Evolutionary conservation across 192 early-diverging fungal genomes (phyloP), one percentile per base, ranked within the genome.

Genomic region (Gonapodya prolifera): DNA sequence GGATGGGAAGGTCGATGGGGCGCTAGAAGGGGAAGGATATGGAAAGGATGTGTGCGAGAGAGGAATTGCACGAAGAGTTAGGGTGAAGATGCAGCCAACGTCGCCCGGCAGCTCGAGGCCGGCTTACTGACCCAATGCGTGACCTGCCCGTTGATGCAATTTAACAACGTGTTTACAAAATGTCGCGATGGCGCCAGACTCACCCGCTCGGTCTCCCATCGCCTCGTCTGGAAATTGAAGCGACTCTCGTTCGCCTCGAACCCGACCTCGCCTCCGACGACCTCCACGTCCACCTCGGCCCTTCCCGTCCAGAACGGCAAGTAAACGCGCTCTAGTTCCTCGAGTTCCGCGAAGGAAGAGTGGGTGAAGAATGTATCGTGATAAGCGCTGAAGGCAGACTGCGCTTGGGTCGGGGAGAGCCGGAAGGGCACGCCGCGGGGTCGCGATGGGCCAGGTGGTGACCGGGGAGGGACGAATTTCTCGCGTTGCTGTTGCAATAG

Each of bases 251-350:
- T 73, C 18, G 28, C 2, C 18, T 73, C 71, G 71, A 30, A 73
- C 8, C 71, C 71, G 71, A 73, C 18, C 31, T 73, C 71, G 71
- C 71, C 71, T 2, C 71, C 71, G 16, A 73, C 2, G 29, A 73
- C 71, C 28, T 32, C 8, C 18, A 32, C 71, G 18, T 18, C 71
- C 8, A 73, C 31, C 31, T 73, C 71, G 16, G 71, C 71, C 8
- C 8, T 16, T 2, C 71, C 71, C 2, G 29, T 32, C 71, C 71
- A 73, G 71, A 73, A 73, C 8, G 71, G 71, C 2, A 73, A 8
- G 29, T 16, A 73, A 8, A 73, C 71, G 32, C 28, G 18, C 28
- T 73, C 18, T 2, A 32, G 2, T 29, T 32, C 28, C 31, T 30
- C 18, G 31, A 73, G 2, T 29, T 73, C 32, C 28, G 71, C 71